Conservation (phyloP, 225 moss, liverwort and hornwort genomes). For the Polytrichum commune region DNA sequence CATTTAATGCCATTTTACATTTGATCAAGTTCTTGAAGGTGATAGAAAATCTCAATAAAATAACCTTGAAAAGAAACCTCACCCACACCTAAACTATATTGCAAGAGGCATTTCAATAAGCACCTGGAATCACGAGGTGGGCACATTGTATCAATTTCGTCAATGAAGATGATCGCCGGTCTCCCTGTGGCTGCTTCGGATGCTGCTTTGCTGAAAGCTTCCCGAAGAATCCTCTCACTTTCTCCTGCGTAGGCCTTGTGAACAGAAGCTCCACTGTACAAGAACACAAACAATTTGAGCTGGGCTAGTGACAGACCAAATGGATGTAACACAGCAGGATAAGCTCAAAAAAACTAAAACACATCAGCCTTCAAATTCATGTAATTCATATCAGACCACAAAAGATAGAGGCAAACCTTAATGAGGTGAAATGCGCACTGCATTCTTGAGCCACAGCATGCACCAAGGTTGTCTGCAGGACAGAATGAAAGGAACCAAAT, state of each 20-base stretch:
- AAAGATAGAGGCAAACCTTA: slow-evolving; percentile 44
- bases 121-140: slow-evolving; percentile 86
- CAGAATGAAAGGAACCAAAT: neutral
- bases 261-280: slow-evolving; percentile 70
- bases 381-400: no score
- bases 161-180: slow-evolving; percentile 94
- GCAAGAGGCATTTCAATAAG: neutral
- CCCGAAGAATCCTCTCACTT: slow-evolving; percentile 80
- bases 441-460: slow-evolving; percentile 82
- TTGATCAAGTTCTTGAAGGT: no score
- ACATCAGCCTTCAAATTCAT: no score
- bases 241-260: slow-evolving; percentile 92
- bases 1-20: no score
- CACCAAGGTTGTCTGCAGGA: slow-evolving; percentile 86
- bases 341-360: no score
- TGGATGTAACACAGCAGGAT: no score
- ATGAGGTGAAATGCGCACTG: slow-evolving; percentile 75
- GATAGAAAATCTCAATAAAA: no score
- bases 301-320: neutral
- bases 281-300: neutral
- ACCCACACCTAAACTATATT: neutral
- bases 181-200: slow-evolving; percentile 68
- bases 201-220: slow-evolving; percentile 70
- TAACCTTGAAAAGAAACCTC: no score
- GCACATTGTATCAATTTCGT: slow-evolving; percentile 96